Evolutionary conservation across 2,329 filamentous ascomycete species (phyloP), one percentile per base, ranked within the genome.

Genomic region (Dactylellina haptotyla): DNA sequence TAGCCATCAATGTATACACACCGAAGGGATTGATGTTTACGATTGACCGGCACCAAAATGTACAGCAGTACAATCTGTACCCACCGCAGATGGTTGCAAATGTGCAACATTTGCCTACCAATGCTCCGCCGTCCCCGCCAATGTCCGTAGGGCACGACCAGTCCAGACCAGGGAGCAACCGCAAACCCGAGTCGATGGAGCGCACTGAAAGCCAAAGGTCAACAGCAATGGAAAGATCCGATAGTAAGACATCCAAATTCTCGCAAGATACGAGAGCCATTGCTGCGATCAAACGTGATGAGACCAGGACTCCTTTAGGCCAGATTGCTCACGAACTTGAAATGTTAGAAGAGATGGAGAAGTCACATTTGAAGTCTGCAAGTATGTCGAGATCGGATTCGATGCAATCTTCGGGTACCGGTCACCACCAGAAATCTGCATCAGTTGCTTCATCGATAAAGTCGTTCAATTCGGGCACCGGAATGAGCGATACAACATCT

Each of bases 31-130:
- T 87, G 4, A 85, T 99, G 23, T 99, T 99, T 82, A 97, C 94
- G 0, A 83, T 98, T 16, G 92, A 93, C 0, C 88, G 89, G 41
- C 92, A 94, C 77, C 89, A 94, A 79, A 95, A 92, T 2, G 90
- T 96, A 1, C 94, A 98, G 80, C 95, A 99, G 80, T 98, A 96
- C 79, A 93, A 98, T 79, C 85, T 98, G 45, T 96, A 96, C 78
- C 91, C 91, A 6, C 88, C 89, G 5, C 87, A 91, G 10, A 87
- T 97, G 83, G 91, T 97, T 26, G 89, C 90, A 75, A 93, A 93
- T 79, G 90, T 95, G 10, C 93, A 97, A 78, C 93, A 97, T 80
- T 87, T 90, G 30, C 91, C 92, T 20, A 88, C 90, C 74, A 85
- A 90, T 26, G 85, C 93, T 12, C 91, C 92, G 28, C 90, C 93